Percentiles rank a stretch among this genome's conserved stretches.
phyloP scores from a whole-genome alignment of 2,329 filamentous ascomycete species.

The Fusarium solani-melongenae region DNA sequence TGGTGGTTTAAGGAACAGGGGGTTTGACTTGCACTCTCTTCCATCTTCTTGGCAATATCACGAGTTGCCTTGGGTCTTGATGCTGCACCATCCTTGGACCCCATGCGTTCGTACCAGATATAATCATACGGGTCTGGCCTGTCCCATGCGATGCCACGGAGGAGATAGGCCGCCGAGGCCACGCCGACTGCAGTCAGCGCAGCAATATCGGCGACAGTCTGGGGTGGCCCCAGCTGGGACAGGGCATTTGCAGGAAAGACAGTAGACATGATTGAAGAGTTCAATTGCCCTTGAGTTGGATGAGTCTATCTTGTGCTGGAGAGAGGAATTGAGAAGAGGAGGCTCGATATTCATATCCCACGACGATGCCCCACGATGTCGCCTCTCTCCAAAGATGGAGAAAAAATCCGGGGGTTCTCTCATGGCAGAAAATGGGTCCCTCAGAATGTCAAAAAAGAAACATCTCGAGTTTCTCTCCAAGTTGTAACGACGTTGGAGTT shows the following conservation, averaged over 20 bases:
- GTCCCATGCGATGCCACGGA: constrained; percentile 58
- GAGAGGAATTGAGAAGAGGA: not conserved
- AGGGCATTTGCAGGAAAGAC: constrained; percentile 34
- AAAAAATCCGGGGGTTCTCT: not conserved
- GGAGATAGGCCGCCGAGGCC: constrained; percentile 50
- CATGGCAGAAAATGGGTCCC: not conserved
- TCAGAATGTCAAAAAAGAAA: not conserved
- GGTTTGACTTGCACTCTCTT: constrained; percentile 40
- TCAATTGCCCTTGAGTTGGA: not conserved
- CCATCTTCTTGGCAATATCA: constrained; percentile 54
- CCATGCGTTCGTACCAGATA: constrained; percentile 61
- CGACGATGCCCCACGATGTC: not conserved
- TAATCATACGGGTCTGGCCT: constrained; percentile 60
- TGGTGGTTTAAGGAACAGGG: not conserved
- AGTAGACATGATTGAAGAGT: constrained; percentile 28
- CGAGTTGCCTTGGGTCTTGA: constrained; percentile 51
- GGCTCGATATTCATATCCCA: constrained; percentile 21
- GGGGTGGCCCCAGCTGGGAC: constrained; percentile 29
- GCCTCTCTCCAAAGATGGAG: constrained; percentile 21
- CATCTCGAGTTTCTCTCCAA: not conserved
- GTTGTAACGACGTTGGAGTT: not conserved
- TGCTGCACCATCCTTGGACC: constrained; percentile 39
- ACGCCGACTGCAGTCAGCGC: constrained; percentile 40
- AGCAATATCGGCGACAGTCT: constrained; percentile 38
- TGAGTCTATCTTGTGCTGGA: not conserved